These are phyloP conservation scores for Backusella macrospora DNA, from an alignment of 192 early-diverging fungal species.

Conservation along the genomic window DNA sequence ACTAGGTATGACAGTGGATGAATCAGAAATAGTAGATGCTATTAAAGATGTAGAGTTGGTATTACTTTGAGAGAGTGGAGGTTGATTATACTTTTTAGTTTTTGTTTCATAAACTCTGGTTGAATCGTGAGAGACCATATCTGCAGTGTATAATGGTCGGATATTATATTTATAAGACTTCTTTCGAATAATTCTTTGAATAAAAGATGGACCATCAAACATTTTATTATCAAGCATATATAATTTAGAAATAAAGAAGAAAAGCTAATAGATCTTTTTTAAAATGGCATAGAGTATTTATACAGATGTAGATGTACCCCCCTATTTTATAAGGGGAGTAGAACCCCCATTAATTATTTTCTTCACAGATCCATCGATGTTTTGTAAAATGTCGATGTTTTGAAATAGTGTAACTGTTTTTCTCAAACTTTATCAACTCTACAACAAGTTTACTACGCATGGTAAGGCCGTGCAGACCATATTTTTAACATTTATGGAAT, in stretches of 20 bases:
- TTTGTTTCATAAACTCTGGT: neutral
- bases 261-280: neutral
- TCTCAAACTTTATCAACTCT: slow-evolving; percentile 14
- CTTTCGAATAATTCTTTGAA: slow-evolving; percentile 19
- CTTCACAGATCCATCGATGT: slow-evolving; percentile 8
- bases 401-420: neutral
- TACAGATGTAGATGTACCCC: neutral
- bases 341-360: neutral
- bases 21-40: slow-evolving; percentile 7
- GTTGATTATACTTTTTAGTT: slow-evolving; percentile 18
- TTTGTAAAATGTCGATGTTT: neutral
- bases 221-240: slow-evolving; percentile 12
- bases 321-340: slow-evolving; percentile 4
- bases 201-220: slow-evolving; percentile 22
- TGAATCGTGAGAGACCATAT: slow-evolving; percentile 4
- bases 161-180: slow-evolving; percentile 8
- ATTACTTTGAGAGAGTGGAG: neutral
- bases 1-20: neutral
- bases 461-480: slow-evolving; percentile 22
- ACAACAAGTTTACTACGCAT: slow-evolving; percentile 16
- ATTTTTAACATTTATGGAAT: slow-evolving; percentile 21
- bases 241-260: neutral
- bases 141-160: slow-evolving; percentile 5
- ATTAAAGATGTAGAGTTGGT: neutral
- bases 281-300: slow-evolving; percentile 9